phyloP scores from a whole-genome alignment of 75 land plant species.

The Picea sitchensis region DNA sequence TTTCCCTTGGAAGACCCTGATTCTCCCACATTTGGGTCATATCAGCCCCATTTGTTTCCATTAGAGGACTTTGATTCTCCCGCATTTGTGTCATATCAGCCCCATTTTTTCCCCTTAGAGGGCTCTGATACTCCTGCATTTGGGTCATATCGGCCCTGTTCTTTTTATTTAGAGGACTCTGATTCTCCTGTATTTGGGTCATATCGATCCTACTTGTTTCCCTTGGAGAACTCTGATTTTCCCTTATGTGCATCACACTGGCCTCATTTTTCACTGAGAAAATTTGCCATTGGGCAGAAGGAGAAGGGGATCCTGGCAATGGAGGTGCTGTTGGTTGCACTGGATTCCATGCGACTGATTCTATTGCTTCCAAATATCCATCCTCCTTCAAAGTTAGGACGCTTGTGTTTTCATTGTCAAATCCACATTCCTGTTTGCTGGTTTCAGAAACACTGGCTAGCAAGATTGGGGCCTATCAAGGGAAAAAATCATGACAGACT shows the following conservation, averaged over 20 bases:
- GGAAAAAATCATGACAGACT: neutral
- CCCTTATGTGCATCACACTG: too few species aligned
- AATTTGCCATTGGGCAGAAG: too few species aligned
- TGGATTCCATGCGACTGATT: conserved; percentile 1
- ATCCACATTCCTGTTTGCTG: neutral
- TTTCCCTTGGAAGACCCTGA: neutral
- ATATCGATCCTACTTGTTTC: neutral
- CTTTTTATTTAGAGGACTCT: too few species aligned
- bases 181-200: neutral
- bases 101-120: neutral
- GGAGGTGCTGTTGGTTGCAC: conserved; percentile 10
- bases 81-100: too few species aligned
- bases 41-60: too few species aligned
- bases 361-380: neutral
- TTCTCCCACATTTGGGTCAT: neutral
- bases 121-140: neutral
- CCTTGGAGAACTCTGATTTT: too few species aligned
- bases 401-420: neutral
- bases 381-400: neutral
- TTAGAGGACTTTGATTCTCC: neutral
- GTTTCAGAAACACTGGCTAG: neutral
- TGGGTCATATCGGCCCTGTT: neutral
- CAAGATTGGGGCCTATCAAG: neutral
- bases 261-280: too few species aligned
- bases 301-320: neutral